Evolutionary conservation across 192 early-diverging fungal species (phyloP).

Genomic region (Backusella parvicylindrica): DNA sequence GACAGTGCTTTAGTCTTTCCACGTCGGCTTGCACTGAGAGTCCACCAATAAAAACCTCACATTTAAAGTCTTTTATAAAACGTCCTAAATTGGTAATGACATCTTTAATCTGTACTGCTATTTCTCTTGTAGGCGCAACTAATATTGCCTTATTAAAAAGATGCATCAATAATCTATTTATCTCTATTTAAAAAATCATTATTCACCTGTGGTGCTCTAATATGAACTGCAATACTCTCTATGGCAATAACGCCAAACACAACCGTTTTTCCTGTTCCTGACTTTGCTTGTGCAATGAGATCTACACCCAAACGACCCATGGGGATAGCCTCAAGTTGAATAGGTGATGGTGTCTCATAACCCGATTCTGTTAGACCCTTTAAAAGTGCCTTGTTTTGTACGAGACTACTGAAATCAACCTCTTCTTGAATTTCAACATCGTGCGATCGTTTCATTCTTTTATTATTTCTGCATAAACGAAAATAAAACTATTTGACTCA

Average conservation of each 20-base stretch:
- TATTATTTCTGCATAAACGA: constrained; percentile 14
- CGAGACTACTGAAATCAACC: constrained; percentile 46
- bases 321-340: constrained; percentile 64
- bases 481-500: constrained; percentile 15
- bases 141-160: constrained; percentile 36
- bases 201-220: constrained; percentile 22
- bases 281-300: constrained; percentile 85
- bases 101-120: constrained; percentile 57
- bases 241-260: constrained; percentile 66
- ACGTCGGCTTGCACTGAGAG: constrained; percentile 43
- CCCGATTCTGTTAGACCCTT: constrained; percentile 43
- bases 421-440: constrained; percentile 57
- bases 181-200: not conserved
- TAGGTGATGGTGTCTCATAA: constrained; percentile 59
- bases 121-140: constrained; percentile 60
- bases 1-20: constrained; percentile 40
- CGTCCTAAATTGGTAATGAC: constrained; percentile 44
- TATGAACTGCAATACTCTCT: constrained; percentile 36
- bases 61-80: constrained; percentile 21
- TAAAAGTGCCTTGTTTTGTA: constrained; percentile 39
- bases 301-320: constrained; percentile 56
- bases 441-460: constrained; percentile 31
- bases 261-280: constrained; percentile 76
- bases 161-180: not conserved
- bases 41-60: constrained; percentile 55